phyloP scores from a whole-genome alignment of 2,329 filamentous ascomycete genomes.

The Cryphonectria parasitica region DNA sequence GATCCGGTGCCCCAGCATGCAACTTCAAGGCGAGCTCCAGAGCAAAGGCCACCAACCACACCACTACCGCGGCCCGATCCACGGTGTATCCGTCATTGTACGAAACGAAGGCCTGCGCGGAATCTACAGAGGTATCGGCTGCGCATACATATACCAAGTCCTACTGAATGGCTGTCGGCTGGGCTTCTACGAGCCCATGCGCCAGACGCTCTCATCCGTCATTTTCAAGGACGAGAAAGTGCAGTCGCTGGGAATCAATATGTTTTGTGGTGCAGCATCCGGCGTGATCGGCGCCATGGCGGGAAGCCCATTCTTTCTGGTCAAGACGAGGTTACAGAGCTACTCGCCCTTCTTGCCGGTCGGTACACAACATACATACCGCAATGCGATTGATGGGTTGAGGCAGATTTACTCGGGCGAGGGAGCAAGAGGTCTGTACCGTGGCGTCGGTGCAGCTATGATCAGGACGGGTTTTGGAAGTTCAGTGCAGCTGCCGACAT shows the following conservation, averaged over 20 bases:
- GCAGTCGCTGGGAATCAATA: constrained; percentile 88
- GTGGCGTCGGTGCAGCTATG: constrained; percentile 92
- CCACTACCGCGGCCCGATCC: constrained; percentile 88
- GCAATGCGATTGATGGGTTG: constrained; percentile 82
- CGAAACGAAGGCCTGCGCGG: constrained; percentile 86
- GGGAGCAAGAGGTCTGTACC: constrained; percentile 81
- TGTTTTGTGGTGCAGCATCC: constrained; percentile 87
- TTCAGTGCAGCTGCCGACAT: constrained; percentile 94
- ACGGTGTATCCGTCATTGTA: constrained; percentile 88
- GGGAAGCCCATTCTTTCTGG: constrained; percentile 94
- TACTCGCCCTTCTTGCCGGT: constrained; percentile 91
- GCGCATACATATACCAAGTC: constrained; percentile 95
- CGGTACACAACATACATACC: constrained; percentile 94
- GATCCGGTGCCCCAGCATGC: constrained; percentile 63
- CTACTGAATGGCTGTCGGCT: constrained; percentile 94
- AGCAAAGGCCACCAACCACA: constrained; percentile 81
- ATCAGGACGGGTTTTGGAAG: constrained; percentile 94
- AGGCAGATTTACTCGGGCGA: constrained; percentile 77
- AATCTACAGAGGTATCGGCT: constrained; percentile 85
- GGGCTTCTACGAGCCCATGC: constrained; percentile 96
- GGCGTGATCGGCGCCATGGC: constrained; percentile 91
- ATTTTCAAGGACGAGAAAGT: constrained; percentile 73
- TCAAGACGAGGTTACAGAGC: constrained; percentile 95
- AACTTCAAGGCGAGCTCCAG: constrained; percentile 94
- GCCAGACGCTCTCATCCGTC: constrained; percentile 68